Evolutionary conservation across 1,284 basidiomycete species (phyloP), one percentile per base, ranked within the genome.

Genomic region (Rhizopogon hawkerae): DNA sequence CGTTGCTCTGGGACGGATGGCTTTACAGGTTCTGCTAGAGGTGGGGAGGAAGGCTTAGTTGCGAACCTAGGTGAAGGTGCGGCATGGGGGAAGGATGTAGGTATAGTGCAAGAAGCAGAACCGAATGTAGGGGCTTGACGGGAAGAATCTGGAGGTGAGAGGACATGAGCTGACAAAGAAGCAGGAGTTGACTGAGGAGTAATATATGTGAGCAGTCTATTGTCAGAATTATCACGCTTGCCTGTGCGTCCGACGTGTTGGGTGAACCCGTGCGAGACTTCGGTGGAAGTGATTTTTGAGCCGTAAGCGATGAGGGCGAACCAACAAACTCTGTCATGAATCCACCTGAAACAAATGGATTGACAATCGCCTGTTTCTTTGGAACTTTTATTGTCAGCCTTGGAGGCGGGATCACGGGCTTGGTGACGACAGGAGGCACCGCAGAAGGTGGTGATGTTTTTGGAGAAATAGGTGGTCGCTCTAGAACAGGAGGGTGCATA

Each of bases 321-420:
- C 67, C 67, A 18, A 69, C 65, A 38, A 76, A 75, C 41, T 74
- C 72, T 10, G 71, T 72, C 50, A 76, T 62, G 43, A 74, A 72
- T 8, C 76, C 75, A 21, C 68, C 72, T n/a, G 75, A 76, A n/a
- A 77, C 69, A 50, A 77, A 77, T n/a, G 73, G 69, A 58, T 74
- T 75, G 67, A 48, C 64, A 53, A 59, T 54, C 39, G 39, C 56
- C 31, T 42, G 48, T 3, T 54, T 54, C 48, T 56, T 62, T 35
- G 37, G 37, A n/a, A 46, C 42, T 11, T 14, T 24, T 46, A 46
- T 42, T 9, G 41, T 42, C 16, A 42, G 16, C 13, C 6, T 42
- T 18, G 49, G 47, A 16, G 48, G 33, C 7, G 24, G n/a, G 10
- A 29, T 38, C 9, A 10, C 34, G 9, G 26, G 10, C 21, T 49